These are phyloP conservation scores for Chernovozyma aurita DNA, from an alignment of 1,139 yeast genomes.

Conservation along the genomic window DNA sequence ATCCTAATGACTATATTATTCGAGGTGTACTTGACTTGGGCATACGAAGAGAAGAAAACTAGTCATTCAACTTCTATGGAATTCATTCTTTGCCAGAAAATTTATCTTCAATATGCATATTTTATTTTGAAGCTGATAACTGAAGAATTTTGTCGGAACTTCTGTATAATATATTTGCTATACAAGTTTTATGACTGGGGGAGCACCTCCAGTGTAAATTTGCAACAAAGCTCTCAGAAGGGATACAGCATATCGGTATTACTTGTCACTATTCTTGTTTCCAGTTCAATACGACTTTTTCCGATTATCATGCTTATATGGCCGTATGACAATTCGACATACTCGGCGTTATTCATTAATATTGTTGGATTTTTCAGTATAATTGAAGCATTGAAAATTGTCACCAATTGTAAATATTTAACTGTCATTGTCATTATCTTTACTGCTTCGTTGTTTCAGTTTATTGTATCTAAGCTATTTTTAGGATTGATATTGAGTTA, in stretches of 20 bases:
- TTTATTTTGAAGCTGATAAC: conserved; percentile 60
- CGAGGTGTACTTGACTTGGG: conserved; percentile 91
- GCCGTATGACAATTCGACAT: conserved; percentile 79
- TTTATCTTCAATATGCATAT: conserved; percentile 58
- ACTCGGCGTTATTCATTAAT: conserved; percentile 58
- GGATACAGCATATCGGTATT: conserved; percentile 37
- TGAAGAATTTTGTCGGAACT: conserved; percentile 55
- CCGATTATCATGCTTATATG: conserved; percentile 95
- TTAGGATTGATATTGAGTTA: neutral
- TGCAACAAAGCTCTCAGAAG: conserved; percentile 13
- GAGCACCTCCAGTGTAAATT: conserved; percentile 15
- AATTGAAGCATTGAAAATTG: conserved; percentile 61
- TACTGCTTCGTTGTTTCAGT: neutral
- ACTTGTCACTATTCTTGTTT: conserved; percentile 64
- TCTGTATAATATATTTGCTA: conserved; percentile 27
- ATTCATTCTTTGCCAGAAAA: conserved; percentile 40
- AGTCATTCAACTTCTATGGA: conserved; percentile 21
- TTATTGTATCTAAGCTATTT: neutral
- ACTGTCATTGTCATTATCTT: conserved; percentile 19
- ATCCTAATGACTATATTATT: conserved; percentile 68
- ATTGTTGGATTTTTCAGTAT: conserved; percentile 59
- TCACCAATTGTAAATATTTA: conserved; percentile 41
- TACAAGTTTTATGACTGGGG: conserved; percentile 34
- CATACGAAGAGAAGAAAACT: conserved; percentile 67
- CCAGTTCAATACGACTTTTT: conserved; percentile 75